Evolutionary conservation across 345 rosid species (phyloP).

Genomic region (Corymbia maculata): DNA sequence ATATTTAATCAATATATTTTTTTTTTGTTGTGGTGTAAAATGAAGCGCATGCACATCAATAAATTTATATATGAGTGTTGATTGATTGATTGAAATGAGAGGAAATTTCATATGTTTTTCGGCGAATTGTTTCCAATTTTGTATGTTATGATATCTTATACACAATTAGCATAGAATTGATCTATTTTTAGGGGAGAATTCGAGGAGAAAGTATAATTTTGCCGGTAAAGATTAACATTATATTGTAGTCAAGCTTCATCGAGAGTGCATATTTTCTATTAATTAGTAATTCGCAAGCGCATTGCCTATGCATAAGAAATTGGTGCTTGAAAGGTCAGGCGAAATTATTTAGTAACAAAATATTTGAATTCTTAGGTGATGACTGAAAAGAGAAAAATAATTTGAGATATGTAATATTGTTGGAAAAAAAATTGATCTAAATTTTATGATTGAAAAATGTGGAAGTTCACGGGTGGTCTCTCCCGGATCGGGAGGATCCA

Average conservation of each 20-base stretch:
- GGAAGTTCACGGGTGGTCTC: background rate
- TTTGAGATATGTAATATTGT: background rate
- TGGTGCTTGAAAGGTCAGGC: background rate
- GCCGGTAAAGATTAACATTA: too few relatives aligned
- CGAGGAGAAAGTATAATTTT: background rate
- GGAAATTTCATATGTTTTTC: background rate
- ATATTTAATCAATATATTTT: background rate
- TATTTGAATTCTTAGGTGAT: background rate
- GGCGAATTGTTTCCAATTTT: background rate
- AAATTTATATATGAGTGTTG: background rate
- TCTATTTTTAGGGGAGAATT: background rate
- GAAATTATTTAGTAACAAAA: background rate
- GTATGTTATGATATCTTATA: background rate
- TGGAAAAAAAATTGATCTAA: background rate
- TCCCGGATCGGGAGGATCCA: too few relatives aligned
- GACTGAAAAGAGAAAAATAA: background rate
- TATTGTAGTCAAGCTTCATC: too few relatives aligned
- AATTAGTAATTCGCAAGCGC: background rate
- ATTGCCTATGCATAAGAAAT: background rate
- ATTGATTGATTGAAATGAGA: background rate
- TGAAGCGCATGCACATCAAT: background rate
- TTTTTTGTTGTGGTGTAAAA: background rate
- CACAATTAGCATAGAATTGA: background rate
- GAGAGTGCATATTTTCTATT: too few relatives aligned
- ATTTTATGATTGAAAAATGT: background rate